A percentile compares a stretch with the other conserved stretches of the same genome.
These are phyloP conservation scores for Neofusicoccum laricinum DNA, from an alignment of 2,329 filamentous ascomycete genomes.

Conservation along the genomic window DNA sequence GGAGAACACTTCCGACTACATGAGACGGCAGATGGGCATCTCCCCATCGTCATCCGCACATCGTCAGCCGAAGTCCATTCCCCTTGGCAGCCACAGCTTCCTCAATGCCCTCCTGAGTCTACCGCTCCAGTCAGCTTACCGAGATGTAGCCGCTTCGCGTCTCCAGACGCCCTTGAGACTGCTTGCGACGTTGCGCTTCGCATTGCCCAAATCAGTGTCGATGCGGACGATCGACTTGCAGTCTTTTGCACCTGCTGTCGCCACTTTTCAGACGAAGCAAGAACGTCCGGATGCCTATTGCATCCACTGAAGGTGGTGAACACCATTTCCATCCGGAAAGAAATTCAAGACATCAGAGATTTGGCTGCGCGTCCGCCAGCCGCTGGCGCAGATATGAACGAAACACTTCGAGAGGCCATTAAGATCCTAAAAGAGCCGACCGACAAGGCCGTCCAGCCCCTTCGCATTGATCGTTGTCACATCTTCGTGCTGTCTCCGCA, in stretches of 20 bases:
- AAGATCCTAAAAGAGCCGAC: not conserved
- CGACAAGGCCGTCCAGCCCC: not conserved
- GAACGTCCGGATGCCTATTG: slow-evolving; percentile 16
- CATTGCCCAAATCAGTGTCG: slow-evolving; percentile 5
- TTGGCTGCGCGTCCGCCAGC: slow-evolving; percentile 2
- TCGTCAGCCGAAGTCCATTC: not conserved
- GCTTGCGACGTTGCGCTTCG: slow-evolving; percentile 15
- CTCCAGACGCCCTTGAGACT: slow-evolving; percentile 15
- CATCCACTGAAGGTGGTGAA: slow-evolving; percentile 15
- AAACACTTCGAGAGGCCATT: slow-evolving; percentile 17
- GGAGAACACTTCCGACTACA: not conserved
- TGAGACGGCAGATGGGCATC: not conserved
- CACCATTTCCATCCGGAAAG: not conserved
- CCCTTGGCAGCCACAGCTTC: not conserved
- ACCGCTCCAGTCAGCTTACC: not conserved
- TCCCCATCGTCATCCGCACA: not conserved
- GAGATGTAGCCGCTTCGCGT: slow-evolving; percentile 15
- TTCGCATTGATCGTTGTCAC: slow-evolving; percentile 15
- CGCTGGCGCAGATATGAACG: not conserved
- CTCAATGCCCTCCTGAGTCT: not conserved
- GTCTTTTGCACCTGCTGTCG: slow-evolving; percentile 20
- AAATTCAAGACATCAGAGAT: slow-evolving; percentile 14
- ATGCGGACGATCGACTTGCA: slow-evolving; percentile 18
- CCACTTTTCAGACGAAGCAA: slow-evolving; percentile 6
- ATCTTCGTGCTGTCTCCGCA: slow-evolving; percentile 21